phyloP scores from a whole-genome alignment of 108 stramenopile species.

The Pseudonitzschia pungens region DNA sequence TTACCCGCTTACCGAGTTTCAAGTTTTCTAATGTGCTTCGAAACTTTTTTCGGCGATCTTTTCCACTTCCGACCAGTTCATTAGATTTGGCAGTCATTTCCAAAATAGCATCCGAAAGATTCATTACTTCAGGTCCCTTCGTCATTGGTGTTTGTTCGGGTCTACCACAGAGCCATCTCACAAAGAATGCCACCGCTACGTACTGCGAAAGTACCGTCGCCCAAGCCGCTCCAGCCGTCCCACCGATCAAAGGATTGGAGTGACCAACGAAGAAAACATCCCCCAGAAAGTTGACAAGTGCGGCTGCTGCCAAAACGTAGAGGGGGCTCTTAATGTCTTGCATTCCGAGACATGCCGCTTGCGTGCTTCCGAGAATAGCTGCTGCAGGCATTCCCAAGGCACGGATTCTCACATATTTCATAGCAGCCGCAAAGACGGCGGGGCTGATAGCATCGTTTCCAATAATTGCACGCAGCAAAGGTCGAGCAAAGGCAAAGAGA shows the following conservation, averaged over 20 bases:
- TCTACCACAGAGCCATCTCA: conserved; percentile 56
- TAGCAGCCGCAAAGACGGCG: conserved; percentile 63
- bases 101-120: conserved; percentile 61
- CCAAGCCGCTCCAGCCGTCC: conserved; percentile 90
- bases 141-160: conserved; percentile 14
- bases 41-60: conserved; percentile 39
- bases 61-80: conserved; percentile 14
- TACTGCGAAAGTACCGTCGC: conserved; percentile 85
- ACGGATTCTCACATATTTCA: conserved; percentile 83
- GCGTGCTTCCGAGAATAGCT: conserved; percentile 72
- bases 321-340: conserved; percentile 78
- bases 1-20: neutral
- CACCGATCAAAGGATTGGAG: conserved; percentile 59
- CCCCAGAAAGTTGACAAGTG: conserved; percentile 75
- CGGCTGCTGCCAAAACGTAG: conserved; percentile 75
- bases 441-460: conserved; percentile 74
- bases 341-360: conserved; percentile 77
- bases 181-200: conserved; percentile 69
- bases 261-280: conserved; percentile 69
- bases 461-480: conserved; percentile 61
- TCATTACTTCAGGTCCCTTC: conserved; percentile 29
- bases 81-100: conserved; percentile 55
- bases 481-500: conserved; percentile 46
- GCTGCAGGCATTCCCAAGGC: conserved; percentile 85
- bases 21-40: conserved; percentile 21